phyloP scores from a whole-genome alignment of 2,329 filamentous ascomycete genomes.

The Chaetothyriales sp. region DNA sequence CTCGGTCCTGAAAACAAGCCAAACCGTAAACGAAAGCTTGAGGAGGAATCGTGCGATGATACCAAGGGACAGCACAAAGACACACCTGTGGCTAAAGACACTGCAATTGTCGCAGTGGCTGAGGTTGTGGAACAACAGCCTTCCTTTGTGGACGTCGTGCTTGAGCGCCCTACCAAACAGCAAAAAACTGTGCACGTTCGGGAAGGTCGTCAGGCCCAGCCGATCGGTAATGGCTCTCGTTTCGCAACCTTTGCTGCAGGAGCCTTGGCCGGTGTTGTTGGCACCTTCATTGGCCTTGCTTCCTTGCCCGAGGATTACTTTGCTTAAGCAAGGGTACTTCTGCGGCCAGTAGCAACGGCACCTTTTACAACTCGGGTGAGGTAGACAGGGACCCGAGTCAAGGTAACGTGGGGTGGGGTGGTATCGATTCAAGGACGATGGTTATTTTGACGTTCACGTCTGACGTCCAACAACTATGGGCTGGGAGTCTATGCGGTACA shows the following conservation, averaged over 20 bases:
- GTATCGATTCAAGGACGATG: neutral
- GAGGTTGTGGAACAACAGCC: neutral
- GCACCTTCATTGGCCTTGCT: slow-evolving; percentile 27
- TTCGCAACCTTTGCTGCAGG: slow-evolving; percentile 26
- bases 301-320: slow-evolving; percentile 31
- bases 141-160: neutral
- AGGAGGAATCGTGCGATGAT: neutral
- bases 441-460: neutral
- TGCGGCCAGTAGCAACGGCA: neutral
- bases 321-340: slow-evolving; percentile 12
- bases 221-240: slow-evolving; percentile 2
- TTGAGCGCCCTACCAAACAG: neutral
- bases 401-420: neutral
- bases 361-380: neutral
- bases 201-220: neutral
- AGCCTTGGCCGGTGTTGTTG: slow-evolving; percentile 26
- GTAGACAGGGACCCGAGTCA: neutral
- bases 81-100: neutral
- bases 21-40: neutral
- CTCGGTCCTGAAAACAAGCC: neutral
- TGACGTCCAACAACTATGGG: neutral
- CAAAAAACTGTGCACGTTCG: neutral
- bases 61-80: neutral
- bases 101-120: neutral
- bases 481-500: neutral